Evolutionary conservation across 805 yeast genomes (phyloP).

Genomic region (Monosporozyma solicola): DNA sequence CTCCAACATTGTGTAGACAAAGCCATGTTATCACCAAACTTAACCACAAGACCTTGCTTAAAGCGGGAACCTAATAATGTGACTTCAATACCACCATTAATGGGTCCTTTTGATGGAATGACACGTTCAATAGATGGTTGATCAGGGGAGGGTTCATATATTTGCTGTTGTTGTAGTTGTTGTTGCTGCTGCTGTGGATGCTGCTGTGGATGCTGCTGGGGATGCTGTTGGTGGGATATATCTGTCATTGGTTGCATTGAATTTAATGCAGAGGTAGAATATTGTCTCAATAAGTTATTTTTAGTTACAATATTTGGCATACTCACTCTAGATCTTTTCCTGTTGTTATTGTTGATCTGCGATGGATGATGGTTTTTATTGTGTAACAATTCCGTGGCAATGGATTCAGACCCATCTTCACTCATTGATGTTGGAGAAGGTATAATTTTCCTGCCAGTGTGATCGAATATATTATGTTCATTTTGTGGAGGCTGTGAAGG

Average conservation of each 20-base stretch:
- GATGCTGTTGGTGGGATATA: background rate
- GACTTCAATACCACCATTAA: slow-evolving; percentile 93
- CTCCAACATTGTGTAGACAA: slow-evolving; percentile 94
- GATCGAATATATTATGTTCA: background rate
- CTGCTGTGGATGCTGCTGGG: background rate
- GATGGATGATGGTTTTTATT: background rate
- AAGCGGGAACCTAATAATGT: slow-evolving; percentile 84
- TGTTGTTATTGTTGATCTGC: background rate
- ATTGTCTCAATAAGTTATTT: background rate
- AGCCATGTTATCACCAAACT: slow-evolving; percentile 76
- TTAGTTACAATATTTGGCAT: background rate
- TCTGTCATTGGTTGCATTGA: background rate
- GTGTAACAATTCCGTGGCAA: slow-evolving; percentile 3
- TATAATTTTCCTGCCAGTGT: slow-evolving; percentile 22
- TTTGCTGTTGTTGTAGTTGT: background rate
- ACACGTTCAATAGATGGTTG: slow-evolving; percentile 68
- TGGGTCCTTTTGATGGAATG: slow-evolving; percentile 92
- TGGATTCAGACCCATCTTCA: slow-evolving; percentile 49
- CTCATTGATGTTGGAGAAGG: slow-evolving; percentile 57
- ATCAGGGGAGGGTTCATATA: background rate
- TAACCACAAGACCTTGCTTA: slow-evolving; percentile 70
- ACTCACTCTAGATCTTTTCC: background rate
- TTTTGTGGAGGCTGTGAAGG: slow-evolving; percentile 2
- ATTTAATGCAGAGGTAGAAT: slow-evolving; percentile 1
- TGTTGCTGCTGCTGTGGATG: background rate